Evolutionary conservation across 2,329 filamentous ascomycete species (phyloP), one percentile per base, ranked within the genome.

Genomic region (Epichloe festucae): DNA sequence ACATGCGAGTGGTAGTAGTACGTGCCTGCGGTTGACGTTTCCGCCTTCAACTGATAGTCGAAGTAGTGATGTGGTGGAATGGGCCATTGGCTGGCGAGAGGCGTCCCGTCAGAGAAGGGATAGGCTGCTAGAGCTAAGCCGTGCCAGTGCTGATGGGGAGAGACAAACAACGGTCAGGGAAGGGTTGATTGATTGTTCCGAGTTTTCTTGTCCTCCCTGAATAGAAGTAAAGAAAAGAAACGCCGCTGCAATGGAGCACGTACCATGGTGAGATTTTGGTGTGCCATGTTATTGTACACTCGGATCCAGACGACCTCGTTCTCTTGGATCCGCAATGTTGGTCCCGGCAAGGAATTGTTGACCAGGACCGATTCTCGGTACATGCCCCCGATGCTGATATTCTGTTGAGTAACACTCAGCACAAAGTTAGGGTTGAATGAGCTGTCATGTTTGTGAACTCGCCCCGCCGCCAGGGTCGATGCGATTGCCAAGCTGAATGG

Each of bases 1-100:
- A 85, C 71, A 54, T 85, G 82, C 0, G 81, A 84, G 59, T 85
- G 82, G 58, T 85, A 85, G 60, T 82, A 84, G 59, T 84, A 85
- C 0, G 80, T 79, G 4, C 82, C 82, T 0, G 78, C 74, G 50
- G 79, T 73, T 5, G 73, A 75, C 1, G 61, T 43, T 3, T 74
- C 63, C 0, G 78, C 73, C 15, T 71, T 70, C 3, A 85, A 65
- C 58, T 85, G 80, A 59, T 85, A 85, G 65, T 85, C 82, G 62
- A 85, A 85, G 65, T 77, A 85, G 53, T 78, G 72, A 1, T 69
- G 64, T 0, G 79, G 72, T 0, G 78, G 73, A 39, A 85, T 84
- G 0, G 82, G 80, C 82, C 81, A 86, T 57, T 85, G 81, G 17
- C 74, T 73, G 2, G 76, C 79, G 34, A 70, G 63, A 0, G 81